Evolutionary conservation across 2,329 filamentous ascomycete species (phyloP).

Genomic region (Cladosporium sp.): DNA sequence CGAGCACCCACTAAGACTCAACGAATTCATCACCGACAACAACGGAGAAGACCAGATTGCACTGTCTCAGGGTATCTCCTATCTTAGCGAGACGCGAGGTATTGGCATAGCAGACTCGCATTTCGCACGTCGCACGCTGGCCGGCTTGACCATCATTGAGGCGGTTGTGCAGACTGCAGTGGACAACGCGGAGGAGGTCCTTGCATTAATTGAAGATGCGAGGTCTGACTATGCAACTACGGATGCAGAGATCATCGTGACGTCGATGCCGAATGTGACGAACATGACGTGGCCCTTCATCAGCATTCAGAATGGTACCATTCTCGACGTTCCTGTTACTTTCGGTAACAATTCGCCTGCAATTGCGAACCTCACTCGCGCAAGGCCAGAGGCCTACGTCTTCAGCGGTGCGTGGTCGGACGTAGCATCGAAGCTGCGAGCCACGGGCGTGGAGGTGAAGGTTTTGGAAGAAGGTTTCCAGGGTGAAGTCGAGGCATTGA

Average conservation of each 20-base stretch:
- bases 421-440: conserved; percentile 28
- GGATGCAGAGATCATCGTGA: conserved; percentile 29
- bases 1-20: conserved; percentile 21
- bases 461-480: conserved; percentile 26
- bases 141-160: conserved; percentile 32
- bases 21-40: conserved; percentile 27
- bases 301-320: conserved; percentile 27
- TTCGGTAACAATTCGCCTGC: conserved; percentile 34
- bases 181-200: conserved; percentile 27
- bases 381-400: conserved; percentile 33
- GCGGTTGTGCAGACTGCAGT: conserved; percentile 32
- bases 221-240: conserved; percentile 26
- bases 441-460: conserved; percentile 31
- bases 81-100: conserved; percentile 34
- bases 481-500: conserved; percentile 33
- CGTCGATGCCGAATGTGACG: conserved; percentile 20
- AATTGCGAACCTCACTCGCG: conserved; percentile 32
- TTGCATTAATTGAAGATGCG: conserved; percentile 27
- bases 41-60: conserved; percentile 36
- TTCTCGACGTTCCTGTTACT: conserved; percentile 31
- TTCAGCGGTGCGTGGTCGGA: conserved; percentile 34
- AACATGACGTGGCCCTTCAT: conserved; percentile 32
- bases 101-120: conserved; percentile 33
- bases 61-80: conserved; percentile 32
- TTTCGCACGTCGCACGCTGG: conserved; percentile 31